These are phyloP conservation scores for Gautieria morchelliformis DNA, from an alignment of 768 basidiomycete genomes.

Conservation along the genomic window DNA sequence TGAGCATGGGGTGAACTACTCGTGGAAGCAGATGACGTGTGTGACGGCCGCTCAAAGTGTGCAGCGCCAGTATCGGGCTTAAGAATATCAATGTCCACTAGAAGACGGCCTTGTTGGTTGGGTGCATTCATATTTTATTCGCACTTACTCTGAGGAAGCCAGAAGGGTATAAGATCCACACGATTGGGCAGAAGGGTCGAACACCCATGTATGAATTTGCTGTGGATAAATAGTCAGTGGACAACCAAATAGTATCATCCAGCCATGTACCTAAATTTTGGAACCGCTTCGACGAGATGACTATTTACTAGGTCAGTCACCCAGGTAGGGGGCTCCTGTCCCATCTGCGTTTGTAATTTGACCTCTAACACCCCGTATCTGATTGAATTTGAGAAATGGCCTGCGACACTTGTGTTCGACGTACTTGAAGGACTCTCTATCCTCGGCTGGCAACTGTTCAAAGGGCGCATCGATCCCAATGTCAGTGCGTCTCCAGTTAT, in stretches of 20 bases:
- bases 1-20: constrained; percentile 18
- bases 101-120: background rate
- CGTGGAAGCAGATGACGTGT: constrained; percentile 37
- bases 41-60: constrained; percentile 61
- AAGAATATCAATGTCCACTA: constrained; percentile 92
- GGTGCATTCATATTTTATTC: background rate
- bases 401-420: constrained; percentile 11
- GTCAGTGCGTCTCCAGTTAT: constrained; percentile 93
- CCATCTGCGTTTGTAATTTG: constrained; percentile 92
- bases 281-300: constrained; percentile 93
- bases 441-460: constrained; percentile 57
- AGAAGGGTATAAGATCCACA: constrained; percentile 95
- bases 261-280: constrained; percentile 76
- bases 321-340: constrained; percentile 94
- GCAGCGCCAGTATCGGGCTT: constrained; percentile 81
- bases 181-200: constrained; percentile 85
- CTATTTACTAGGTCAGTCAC: constrained; percentile 92
- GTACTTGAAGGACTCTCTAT: constrained; percentile 89
- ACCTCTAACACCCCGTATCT: constrained; percentile 94
- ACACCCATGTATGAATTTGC: constrained; percentile 96
- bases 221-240: constrained; percentile 17
- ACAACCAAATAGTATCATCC: background rate
- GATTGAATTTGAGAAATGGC: background rate
- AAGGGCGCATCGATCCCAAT: constrained; percentile 92
- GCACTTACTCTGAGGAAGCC: constrained; percentile 84